Conservation (phyloP, 2,329 filamentous ascomycete species). For the Fusarium sp. region DNA sequence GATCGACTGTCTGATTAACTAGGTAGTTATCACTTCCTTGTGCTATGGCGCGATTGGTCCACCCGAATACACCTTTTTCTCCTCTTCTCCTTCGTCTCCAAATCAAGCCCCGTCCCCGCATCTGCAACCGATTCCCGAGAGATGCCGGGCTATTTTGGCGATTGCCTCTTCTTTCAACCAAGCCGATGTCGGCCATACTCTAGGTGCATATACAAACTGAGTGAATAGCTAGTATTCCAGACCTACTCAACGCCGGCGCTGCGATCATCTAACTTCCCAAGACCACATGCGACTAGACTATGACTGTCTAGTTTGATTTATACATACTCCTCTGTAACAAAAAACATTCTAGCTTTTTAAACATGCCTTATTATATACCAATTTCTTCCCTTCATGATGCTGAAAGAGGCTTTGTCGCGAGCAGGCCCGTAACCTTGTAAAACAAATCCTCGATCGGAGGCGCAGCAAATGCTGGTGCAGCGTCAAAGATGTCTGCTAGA, state of each 20-base stretch:
- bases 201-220: constrained; percentile 5
- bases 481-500: constrained; percentile 74
- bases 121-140: constrained; percentile 22
- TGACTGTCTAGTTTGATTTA: constrained; percentile 22
- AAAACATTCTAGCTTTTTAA: constrained; percentile 21
- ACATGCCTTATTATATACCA: constrained; percentile 16
- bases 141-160: constrained; percentile 21
- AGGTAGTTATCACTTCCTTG: constrained; percentile 29
- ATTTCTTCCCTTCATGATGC: constrained; percentile 29
- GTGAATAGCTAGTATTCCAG: constrained; percentile 13
- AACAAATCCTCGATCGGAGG: constrained; percentile 80
- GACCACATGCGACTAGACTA: constrained; percentile 18
- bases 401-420: constrained; percentile 63
- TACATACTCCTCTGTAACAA: constrained; percentile 18
- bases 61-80: constrained; percentile 26
- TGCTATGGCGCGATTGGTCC: constrained; percentile 49
- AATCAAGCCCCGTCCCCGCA: constrained; percentile 23
- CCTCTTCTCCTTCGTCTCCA: constrained; percentile 15
- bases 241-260: constrained; percentile 30
- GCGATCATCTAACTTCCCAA: constrained; percentile 12
- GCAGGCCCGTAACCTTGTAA: constrained; percentile 70
- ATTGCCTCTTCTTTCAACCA: constrained; percentile 21
- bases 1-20: constrained; percentile 7
- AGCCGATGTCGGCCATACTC: constrained; percentile 23
- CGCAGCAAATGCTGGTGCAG: constrained; percentile 72